A percentile compares a stretch with the other conserved stretches of the same genome.
phyloP scores from a whole-genome alignment of 345 rosid species.

The Gossypium arboreum region DNA sequence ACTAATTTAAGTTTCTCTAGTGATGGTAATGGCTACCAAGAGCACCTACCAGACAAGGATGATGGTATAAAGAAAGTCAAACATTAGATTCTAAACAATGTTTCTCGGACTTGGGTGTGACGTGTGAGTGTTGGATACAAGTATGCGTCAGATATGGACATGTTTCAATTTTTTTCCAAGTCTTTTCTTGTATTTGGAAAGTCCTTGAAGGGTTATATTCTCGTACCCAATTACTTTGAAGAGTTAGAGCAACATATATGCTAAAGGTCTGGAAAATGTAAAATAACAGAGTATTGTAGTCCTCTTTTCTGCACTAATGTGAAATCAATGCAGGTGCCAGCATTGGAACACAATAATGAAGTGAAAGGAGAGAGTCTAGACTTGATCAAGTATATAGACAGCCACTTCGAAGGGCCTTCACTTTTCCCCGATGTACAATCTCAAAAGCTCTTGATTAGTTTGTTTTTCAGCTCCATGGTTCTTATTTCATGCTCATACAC shows the following conservation, averaged over 20 bases:
- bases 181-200: too few species aligned
- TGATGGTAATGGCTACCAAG: neutral
- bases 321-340: slow-evolving; percentile 54
- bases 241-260: neutral
- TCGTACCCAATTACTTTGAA: neutral
- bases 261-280: neutral
- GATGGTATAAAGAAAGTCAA: too few species aligned
- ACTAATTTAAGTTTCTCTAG: neutral
- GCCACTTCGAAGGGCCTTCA: slow-evolving; percentile 74
- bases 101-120: neutral
- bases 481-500: neutral
- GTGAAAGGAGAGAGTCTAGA: slow-evolving; percentile 64
- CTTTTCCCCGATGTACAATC: slow-evolving; percentile 59
- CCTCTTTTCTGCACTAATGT: neutral
- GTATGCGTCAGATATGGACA: neutral
- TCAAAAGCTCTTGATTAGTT: neutral
- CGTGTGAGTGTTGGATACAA: neutral
- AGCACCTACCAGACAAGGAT: neutral
- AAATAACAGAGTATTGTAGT: slow-evolving; percentile 21
- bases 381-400: slow-evolving; percentile 68
- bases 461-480: neutral
- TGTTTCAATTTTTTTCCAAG: too few species aligned
- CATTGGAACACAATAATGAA: slow-evolving; percentile 76
- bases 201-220: too few species aligned
- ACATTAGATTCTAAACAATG: neutral